Conservation (phyloP, 78 protist species). For the Dictyostelium citrinum region DNA sequence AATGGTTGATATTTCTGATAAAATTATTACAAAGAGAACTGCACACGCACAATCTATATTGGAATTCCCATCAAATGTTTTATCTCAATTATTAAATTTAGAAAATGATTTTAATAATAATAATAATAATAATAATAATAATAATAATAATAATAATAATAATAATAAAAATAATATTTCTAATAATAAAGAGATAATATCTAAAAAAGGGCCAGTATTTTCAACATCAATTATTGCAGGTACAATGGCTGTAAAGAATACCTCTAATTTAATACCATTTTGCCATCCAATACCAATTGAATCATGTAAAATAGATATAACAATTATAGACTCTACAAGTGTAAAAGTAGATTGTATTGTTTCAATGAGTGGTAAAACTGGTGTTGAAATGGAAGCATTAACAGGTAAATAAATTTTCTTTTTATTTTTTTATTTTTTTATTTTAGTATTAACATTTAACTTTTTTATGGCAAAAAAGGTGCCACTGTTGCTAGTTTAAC, state of each 20-base stretch:
- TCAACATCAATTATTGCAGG: slow-evolving; percentile 87
- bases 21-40: slow-evolving; percentile 41
- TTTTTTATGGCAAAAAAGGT: not conserved
- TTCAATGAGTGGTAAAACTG: slow-evolving; percentile 55
- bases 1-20: slow-evolving; percentile 73
- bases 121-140: too few relatives aligned
- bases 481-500: slow-evolving; percentile 77
- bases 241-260: slow-evolving; percentile 88
- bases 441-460: not conserved
- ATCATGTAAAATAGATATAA: slow-evolving; percentile 25
- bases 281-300: slow-evolving; percentile 88
- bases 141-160: not conserved
- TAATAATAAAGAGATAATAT: not conserved
- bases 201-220: slow-evolving; percentile 87
- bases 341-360: slow-evolving; percentile 36
- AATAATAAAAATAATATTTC: not conserved
- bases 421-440: not conserved
- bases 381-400: slow-evolving; percentile 95
- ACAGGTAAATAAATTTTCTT: slow-evolving; percentile 25
- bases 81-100: not conserved
- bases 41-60: slow-evolving; percentile 55
- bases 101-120: not conserved
- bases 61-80: slow-evolving; percentile 31
- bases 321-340: not conserved
- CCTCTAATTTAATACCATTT: slow-evolving; percentile 84